Base-by-base conservation (phyloP, 2,329 filamentous ascomycete species). In the Aureobasidium pullulans region DNA sequence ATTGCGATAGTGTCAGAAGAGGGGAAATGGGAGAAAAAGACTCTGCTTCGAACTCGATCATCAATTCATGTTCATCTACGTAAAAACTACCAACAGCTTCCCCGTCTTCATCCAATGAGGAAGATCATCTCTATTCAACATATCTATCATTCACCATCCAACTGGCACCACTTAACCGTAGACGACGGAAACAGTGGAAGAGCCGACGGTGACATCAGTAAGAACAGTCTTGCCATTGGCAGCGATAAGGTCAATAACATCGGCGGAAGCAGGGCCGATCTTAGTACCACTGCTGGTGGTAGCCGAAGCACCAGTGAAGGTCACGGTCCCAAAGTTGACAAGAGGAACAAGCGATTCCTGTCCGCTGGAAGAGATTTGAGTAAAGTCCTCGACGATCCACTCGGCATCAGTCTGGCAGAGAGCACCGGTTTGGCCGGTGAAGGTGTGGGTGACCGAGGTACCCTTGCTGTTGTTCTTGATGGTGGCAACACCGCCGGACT, bases 351-450 rank as follows among this genome's bases (percentile, higher is more conserved):
- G 72, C 16, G 28, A 34, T 2, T 65, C 62, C 40, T 64, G 62
- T 40, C 71, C 70, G 3, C 68, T 63, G 8, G 23, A 23, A 23
- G 40, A 6, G 42, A 62, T 16, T 42, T 66, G 34, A 16, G 59
- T 47, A 43, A 57, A 47, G 48, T 60, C n/a, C 15, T 65, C n/a
- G 23, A 60, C n/a, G 16, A 59, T 84, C 82, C 82, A 86, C 67
- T 85, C 83, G 10, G 81, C 83, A 62, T 84, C 84, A 65, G 78
- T 77, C 65, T 81, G 75, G 65, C 77, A 81, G 13, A 84, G 75
- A n/a, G 67, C 64, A 6, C 69, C 70, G 2, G 68, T 67, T 52
- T 81, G 72, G 56, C 71, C 73, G 42, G 65, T 72, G 68, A 85
- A 78, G 4, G 72, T 76, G 70, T 85, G 78, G 15, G 75, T 76